These are phyloP conservation scores for Cutaneotrichosporon mucoides DNA, from an alignment of 1,284 basidiomycete species.

Conservation along the genomic window DNA sequence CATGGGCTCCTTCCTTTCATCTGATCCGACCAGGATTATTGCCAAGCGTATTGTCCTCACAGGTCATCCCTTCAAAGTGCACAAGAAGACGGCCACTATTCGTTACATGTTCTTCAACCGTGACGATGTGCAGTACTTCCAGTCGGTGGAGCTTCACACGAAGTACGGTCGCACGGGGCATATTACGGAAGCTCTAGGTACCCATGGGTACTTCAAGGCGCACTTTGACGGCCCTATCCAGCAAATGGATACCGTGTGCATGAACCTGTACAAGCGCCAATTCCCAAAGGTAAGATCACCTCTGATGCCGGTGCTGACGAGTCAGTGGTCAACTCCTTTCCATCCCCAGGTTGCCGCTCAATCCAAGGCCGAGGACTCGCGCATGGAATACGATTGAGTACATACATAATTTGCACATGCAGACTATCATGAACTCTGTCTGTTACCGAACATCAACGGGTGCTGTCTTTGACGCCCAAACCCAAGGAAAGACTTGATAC, in stretches of 20 bases:
- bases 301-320: neutral
- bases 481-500: conserved; percentile 4
- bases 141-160: conserved; percentile 86
- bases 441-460: too few species aligned
- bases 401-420: neutral
- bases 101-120: conserved; percentile 98
- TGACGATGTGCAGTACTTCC: conserved; percentile 90
- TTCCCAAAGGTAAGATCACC: conserved; percentile 59
- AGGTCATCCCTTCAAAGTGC: conserved; percentile 94
- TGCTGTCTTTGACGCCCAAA: neutral
- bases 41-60: conserved; percentile 90
- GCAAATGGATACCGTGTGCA: conserved; percentile 93
- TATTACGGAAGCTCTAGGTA: conserved; percentile 89
- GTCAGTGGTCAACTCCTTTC: conserved; percentile 30
- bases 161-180: conserved; percentile 91
- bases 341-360: conserved; percentile 7
- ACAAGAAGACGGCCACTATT: conserved; percentile 95
- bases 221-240: conserved; percentile 92
- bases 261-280: conserved; percentile 85
- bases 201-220: conserved; percentile 97
- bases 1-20: conserved; percentile 79
- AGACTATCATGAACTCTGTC: too few species aligned
- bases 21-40: conserved; percentile 86
- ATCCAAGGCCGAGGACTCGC: neutral
- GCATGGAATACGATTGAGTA: neutral